Evolutionary conservation across 2,329 filamentous ascomycete species (phyloP).

Genomic region (Canariomyces notabilis): DNA sequence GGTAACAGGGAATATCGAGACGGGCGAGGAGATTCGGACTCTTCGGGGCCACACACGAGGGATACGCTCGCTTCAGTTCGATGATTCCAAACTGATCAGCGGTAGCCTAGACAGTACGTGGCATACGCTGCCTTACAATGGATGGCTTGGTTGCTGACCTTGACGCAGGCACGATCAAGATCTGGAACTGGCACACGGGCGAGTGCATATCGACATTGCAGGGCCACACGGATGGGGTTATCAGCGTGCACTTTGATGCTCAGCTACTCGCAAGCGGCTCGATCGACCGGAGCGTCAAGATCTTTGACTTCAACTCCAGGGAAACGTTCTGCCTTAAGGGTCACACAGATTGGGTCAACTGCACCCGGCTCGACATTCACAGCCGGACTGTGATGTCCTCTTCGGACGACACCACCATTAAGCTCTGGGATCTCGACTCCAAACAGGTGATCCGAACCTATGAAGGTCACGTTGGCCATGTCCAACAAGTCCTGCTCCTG

Average conservation of each 20-base stretch:
- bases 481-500: slow-evolving; percentile 83
- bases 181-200: slow-evolving; percentile 97
- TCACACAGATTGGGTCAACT: slow-evolving; percentile 93
- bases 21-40: slow-evolving; percentile 79
- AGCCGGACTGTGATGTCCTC: slow-evolving; percentile 87
- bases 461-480: slow-evolving; percentile 87
- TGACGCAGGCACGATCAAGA: slow-evolving; percentile 70
- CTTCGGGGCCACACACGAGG: slow-evolving; percentile 76
- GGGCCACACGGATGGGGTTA: slow-evolving; percentile 75
- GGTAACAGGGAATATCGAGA: slow-evolving; percentile 65
- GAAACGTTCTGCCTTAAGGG: slow-evolving; percentile 75
- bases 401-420: slow-evolving; percentile 87
- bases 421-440: slow-evolving; percentile 89
- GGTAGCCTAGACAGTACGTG: slow-evolving; percentile 69
- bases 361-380: slow-evolving; percentile 77
- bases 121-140: neutral
- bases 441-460: slow-evolving; percentile 71
- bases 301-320: slow-evolving; percentile 87
- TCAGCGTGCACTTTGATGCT: slow-evolving; percentile 81
- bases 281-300: slow-evolving; percentile 81
- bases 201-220: slow-evolving; percentile 76
- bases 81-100: slow-evolving; percentile 68
- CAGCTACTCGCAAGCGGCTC: slow-evolving; percentile 84
- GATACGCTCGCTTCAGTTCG: slow-evolving; percentile 86
- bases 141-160: slow-evolving; percentile 12